Base-by-base conservation (phyloP, 1,139 yeast species). In the Wickerhamiella pararugosa region DNA sequence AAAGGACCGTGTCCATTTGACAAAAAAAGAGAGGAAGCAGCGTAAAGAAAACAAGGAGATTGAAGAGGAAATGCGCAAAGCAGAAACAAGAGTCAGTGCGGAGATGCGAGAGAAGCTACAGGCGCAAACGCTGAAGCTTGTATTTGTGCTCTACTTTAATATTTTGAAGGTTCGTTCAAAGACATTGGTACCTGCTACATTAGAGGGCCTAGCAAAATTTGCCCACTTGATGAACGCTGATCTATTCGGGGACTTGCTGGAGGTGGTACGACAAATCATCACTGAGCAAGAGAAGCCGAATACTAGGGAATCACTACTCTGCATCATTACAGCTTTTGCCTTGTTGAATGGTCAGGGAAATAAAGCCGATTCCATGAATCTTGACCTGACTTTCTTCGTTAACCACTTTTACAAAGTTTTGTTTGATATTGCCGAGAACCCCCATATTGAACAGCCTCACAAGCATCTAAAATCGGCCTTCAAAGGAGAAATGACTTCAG, bases 141-240 rank as follows among this genome's bases (percentile, higher is more conserved):
- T 84, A 33, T 68, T 90, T 48, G 70, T 78, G 2, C 62, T 84
- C 29, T 90, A 90, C 56, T 66, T 90, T 53, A 87, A 83, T 51
- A 74, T 86, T 35, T 67, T 90, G 49, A 80, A 73, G 57, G 71
- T 70, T 28, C 69, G 75, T 37, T 71, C 75, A 27, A 72, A 74
- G 37, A 71, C 73, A n/a, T 66, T 90, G 44, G 76, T 84, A 69
- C 94, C 93, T 6, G 71, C 90, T 0, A 93, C 90, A 0, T 67
- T 90, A 42, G 97, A 90, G 65, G 97, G 97, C 5, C 64, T 90
- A 45, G 82, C 96, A 2, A 76, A 75, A 57, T 86, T 79, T 57
- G 94, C 97, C 2, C 90, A 79, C 55, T 78, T 87, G 76, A 87
- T 93, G 32, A 90, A 90, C 57, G 75, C 90, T 43, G 97, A 90